Percentiles rank a stretch among this genome's conserved stretches.
phyloP scores from a whole-genome alignment of 129 eudicot genomes.

The Daucus carota region DNA sequence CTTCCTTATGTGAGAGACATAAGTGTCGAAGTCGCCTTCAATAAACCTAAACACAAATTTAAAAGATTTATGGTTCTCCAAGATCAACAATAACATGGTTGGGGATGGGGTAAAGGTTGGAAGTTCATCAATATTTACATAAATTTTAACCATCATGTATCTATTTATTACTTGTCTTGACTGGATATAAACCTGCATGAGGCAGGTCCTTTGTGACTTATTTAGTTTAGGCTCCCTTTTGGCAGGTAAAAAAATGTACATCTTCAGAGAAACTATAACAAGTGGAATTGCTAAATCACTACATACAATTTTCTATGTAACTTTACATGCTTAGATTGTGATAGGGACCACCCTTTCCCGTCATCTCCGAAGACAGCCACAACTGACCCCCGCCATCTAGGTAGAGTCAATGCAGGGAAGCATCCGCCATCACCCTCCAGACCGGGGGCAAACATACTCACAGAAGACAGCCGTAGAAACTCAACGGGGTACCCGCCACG shows the following conservation, averaged over 20 bases:
- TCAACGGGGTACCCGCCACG: no score
- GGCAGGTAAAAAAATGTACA: neutral
- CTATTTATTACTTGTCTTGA: neutral
- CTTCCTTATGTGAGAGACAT: constrained; percentile 77
- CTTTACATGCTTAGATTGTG: neutral
- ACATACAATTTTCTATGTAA: neutral
- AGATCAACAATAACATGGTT: neutral
- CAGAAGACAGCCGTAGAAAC: no score
- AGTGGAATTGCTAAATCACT: neutral
- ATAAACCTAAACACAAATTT: constrained; percentile 55
- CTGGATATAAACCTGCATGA: neutral
- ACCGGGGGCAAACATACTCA: no score
- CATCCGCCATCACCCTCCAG: no score
- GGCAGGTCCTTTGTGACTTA: neutral
- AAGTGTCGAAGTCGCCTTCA: constrained; percentile 84
- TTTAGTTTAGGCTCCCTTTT: neutral
- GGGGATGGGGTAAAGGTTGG: neutral
- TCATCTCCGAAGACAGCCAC: no score
- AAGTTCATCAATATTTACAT: neutral
- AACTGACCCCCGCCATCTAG: no score
- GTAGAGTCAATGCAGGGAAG: no score
- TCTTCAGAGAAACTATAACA: neutral
- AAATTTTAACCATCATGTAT: neutral
- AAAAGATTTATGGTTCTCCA: neutral
- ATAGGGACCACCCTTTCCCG: no score